These are phyloP conservation scores for Plasmodium berghei DNA, from an alignment of 169 alveolate genomes.

Conservation along the genomic window DNA sequence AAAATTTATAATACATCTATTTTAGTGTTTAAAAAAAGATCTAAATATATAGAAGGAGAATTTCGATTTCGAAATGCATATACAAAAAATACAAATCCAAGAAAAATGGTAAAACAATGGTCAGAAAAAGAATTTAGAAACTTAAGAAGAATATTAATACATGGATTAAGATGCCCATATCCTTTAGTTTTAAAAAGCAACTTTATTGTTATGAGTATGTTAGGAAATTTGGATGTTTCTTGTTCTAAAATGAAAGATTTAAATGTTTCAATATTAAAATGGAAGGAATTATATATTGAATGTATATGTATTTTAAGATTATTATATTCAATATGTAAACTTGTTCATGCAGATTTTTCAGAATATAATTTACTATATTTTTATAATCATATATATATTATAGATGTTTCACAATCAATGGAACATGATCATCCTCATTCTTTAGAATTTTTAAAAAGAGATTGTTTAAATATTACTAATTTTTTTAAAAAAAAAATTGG, in stretches of 20 bases:
- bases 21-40: conserved; percentile 98
- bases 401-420: conserved; percentile 99
- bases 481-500: conserved; percentile 90
- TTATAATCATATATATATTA: conserved; percentile 91
- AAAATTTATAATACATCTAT: conserved; percentile 99
- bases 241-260: conserved; percentile 81
- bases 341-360: conserved; percentile 99
- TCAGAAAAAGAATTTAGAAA: conserved; percentile 99
- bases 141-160: conserved; percentile 92
- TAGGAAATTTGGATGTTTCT: conserved; percentile 85
- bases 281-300: conserved; percentile 90
- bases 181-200: conserved; percentile 96
- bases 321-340: conserved; percentile 93
- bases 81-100: conserved; percentile 95
- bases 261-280: conserved; percentile 73
- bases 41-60: conserved; percentile 98
- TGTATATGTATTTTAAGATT: conserved; percentile 92
- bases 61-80: conserved; percentile 98
- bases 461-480: conserved; percentile 95
- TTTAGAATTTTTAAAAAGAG: conserved; percentile 97
- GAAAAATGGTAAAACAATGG: conserved; percentile 99
- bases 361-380: conserved; percentile 95
- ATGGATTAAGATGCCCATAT: conserved; percentile 95
- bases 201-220: conserved; percentile 97
- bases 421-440: conserved; percentile 99